Conservation (phyloP, 768 basidiomycete species). For the Boletus reticulatus region DNA sequence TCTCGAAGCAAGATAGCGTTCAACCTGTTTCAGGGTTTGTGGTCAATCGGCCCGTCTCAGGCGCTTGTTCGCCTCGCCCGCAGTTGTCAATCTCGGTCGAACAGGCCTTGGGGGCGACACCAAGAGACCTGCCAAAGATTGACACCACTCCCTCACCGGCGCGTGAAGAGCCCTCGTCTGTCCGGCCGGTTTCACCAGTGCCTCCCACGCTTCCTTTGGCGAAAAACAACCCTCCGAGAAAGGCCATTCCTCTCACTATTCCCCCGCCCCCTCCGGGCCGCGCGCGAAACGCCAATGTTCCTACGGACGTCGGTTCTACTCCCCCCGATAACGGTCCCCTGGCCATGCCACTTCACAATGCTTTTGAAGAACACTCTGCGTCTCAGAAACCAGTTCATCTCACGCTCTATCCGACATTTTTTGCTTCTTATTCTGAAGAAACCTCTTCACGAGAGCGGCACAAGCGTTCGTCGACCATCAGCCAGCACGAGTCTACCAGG, state of each 20-base stretch:
- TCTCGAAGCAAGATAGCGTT: constrained; percentile 23
- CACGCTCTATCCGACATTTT: constrained; percentile 14
- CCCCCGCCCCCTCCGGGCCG: constrained; percentile 32
- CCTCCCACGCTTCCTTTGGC: too few relatives aligned
- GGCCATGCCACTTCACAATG: constrained; percentile 43
- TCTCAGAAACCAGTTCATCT: constrained; percentile 18
- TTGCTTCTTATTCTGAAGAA: constrained; percentile 3
- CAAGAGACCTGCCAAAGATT: constrained; percentile 26
- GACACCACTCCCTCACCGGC: constrained; percentile 28
- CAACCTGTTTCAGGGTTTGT: constrained; percentile 18
- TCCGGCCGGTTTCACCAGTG: constrained; percentile 33
- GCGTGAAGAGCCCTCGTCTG: constrained; percentile 25
- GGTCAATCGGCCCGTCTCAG: constrained; percentile 15
- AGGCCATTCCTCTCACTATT: constrained; percentile 35
- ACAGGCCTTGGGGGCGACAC: constrained; percentile 32
- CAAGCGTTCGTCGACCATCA: constrained; percentile 22
- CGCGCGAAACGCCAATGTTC: constrained; percentile 35
- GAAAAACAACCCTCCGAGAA: constrained; percentile 24
- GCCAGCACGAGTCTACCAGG: constrained; percentile 20
- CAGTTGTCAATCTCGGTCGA: constrained; percentile 45
- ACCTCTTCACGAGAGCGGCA: constrained; percentile 16
- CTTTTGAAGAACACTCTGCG: constrained; percentile 28
- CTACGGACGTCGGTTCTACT: constrained; percentile 33
- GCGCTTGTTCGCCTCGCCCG: constrained; percentile 25
- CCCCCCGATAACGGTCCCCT: constrained; percentile 25